phyloP scores from a whole-genome alignment of 2,329 filamentous ascomycete genomes.

The Diaporthe australafricana region DNA sequence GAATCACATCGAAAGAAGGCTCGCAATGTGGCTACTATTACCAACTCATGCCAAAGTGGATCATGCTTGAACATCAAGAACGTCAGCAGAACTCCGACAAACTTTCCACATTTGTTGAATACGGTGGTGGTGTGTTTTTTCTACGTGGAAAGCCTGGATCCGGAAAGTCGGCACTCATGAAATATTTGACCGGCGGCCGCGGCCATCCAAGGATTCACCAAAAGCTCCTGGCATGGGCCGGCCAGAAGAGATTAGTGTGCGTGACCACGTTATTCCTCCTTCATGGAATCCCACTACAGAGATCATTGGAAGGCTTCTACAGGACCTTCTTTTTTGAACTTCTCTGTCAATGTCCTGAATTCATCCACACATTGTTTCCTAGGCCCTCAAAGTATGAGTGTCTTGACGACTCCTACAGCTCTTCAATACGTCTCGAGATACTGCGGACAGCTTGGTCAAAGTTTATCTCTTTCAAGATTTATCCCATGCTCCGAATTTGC shows the following conservation, averaged over 20 bases:
- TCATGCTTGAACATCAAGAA: neutral
- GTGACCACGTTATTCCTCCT: neutral
- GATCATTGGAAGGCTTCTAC: neutral
- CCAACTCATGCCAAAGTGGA: no score
- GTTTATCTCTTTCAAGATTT: neutral
- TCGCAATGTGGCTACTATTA: no score
- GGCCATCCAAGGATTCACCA: neutral
- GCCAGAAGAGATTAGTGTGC: neutral
- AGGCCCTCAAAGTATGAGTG: rapidly evolving
- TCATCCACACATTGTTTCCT: neutral
- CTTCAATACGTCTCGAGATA: neutral
- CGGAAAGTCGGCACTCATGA: neutral
- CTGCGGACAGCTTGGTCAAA: neutral
- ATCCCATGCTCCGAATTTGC: neutral
- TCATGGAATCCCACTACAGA: neutral
- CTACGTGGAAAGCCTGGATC: neutral
- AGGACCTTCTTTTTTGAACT: neutral
- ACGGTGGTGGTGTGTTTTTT: neutral
- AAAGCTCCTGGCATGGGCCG: neutral
- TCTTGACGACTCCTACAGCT: neutral
- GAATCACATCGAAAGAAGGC: no score
- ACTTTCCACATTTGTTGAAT: neutral
- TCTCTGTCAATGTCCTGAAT: neutral
- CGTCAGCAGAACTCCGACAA: neutral
- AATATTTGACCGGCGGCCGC: neutral